A percentile compares a stretch with the other conserved stretches of the same genome.
phyloP scores from a whole-genome alignment of 106 monocot species.

The Ottelia alismoides region DNA sequence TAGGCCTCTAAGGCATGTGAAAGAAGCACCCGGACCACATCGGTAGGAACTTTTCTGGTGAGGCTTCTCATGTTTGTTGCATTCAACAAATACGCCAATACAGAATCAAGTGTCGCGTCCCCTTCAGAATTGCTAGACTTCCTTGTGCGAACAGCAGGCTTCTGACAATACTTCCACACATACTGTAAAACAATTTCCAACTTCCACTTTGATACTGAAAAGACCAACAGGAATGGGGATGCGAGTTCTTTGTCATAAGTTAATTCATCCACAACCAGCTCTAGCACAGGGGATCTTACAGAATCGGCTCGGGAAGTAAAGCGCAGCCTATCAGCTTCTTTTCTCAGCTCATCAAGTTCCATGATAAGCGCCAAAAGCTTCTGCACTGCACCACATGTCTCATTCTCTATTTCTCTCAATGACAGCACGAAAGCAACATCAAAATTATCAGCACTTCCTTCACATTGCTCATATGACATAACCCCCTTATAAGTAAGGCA shows the following conservation, averaged over 20 bases:
- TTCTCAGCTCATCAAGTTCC: constrained; percentile 57
- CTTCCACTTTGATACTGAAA: constrained; percentile 61
- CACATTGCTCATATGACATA: constrained; percentile 9
- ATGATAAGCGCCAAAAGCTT: constrained; percentile 55
- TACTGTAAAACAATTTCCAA: constrained; percentile 68
- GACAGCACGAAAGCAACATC: constrained; percentile 29
- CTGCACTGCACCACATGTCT: constrained; percentile 27
- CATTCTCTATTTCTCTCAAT: constrained; percentile 23
- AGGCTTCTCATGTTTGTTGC: constrained; percentile 23
- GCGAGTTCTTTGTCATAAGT: constrained; percentile 56
- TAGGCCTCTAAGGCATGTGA: constrained; percentile 76
- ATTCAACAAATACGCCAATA: constrained; percentile 37
- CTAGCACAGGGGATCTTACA: constrained; percentile 47
- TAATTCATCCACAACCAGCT: constrained; percentile 74
- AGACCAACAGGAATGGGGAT: constrained; percentile 58
- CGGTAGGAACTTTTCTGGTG: constrained; percentile 31
- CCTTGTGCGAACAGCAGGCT: constrained; percentile 46
- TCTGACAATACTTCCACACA: constrained; percentile 53
- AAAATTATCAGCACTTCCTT: constrained; percentile 13
- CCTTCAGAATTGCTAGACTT: constrained; percentile 24
- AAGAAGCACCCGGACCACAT: constrained; percentile 39
- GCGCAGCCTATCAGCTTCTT: constrained; percentile 59
- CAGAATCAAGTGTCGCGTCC: constrained; percentile 28
- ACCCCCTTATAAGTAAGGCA: constrained; percentile 12
- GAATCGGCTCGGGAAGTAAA: constrained; percentile 61